Evolutionary conservation across 805 yeast species (phyloP).

Genomic region (Ogataea methylovora): DNA sequence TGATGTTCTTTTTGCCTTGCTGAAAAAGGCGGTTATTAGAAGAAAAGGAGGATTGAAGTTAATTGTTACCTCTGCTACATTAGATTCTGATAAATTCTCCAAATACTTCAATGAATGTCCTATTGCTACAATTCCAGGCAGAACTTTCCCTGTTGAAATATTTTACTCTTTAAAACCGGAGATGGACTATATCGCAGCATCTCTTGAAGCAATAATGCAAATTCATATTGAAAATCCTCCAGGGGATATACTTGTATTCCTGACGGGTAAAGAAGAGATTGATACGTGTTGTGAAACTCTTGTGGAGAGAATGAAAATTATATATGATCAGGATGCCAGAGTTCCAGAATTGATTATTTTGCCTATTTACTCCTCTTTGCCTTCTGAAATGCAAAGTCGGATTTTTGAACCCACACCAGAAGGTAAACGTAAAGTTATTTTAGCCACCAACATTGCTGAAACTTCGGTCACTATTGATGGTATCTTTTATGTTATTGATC

Average conservation of each 20-base stretch:
- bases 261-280: constrained; percentile 93
- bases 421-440: constrained; percentile 78
- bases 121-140: constrained; percentile 75
- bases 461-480: constrained; percentile 96
- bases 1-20: constrained; percentile 80
- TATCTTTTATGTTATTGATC: constrained; percentile 83
- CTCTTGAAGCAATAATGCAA: constrained; percentile 78
- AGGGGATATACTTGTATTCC: constrained; percentile 77
- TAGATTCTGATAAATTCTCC: constrained; percentile 83
- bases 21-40: constrained; percentile 61
- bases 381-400: constrained; percentile 80
- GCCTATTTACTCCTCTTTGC: constrained; percentile 88
- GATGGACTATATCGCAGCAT: constrained; percentile 76
- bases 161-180: constrained; percentile 78
- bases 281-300: constrained; percentile 80
- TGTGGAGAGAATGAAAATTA: constrained; percentile 49
- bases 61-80: constrained; percentile 87
- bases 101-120: constrained; percentile 76
- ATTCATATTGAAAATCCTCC: constrained; percentile 72
- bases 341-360: constrained; percentile 64
- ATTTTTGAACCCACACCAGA: constrained; percentile 86
- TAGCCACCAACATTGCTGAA: constrained; percentile 96
- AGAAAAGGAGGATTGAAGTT: constrained; percentile 68
- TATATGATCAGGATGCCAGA: constrained; percentile 42
- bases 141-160: constrained; percentile 86